Percentiles rank a stretch among this genome's conserved stretches.
These are phyloP conservation scores for Persicaria tinctoria DNA, from an alignment of 148 eudicot species.

Conservation along the genomic window DNA sequence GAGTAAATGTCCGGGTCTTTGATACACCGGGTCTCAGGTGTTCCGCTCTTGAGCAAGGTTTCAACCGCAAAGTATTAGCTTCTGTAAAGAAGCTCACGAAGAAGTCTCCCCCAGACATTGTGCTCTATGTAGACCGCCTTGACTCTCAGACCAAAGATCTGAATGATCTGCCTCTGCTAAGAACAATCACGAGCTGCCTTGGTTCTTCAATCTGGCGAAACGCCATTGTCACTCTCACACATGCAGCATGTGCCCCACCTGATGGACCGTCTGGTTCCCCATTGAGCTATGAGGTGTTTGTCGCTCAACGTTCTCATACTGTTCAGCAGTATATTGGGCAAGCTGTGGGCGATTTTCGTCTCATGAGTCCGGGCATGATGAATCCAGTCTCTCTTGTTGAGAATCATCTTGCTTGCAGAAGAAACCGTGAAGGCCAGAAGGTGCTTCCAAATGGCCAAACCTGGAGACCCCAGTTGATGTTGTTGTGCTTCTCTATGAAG, in stretches of 20 bases:
- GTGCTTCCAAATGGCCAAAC: conserved; percentile 94
- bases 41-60: conserved; percentile 71
- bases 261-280: conserved; percentile 93
- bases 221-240: conserved; percentile 82
- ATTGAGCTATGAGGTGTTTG: conserved; percentile 79
- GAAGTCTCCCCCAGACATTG: conserved; percentile 69
- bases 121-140: conserved; percentile 80
- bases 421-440: conserved; percentile 85
- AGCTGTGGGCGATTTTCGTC: conserved; percentile 81
- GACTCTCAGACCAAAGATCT: conserved; percentile 87
- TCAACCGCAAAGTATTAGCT: conserved; percentile 61
- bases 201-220: conserved; percentile 79
- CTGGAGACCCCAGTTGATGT: conserved; percentile 82
- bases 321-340: conserved; percentile 93
- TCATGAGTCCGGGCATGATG: conserved; percentile 86
- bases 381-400: conserved; percentile 90
- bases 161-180: conserved; percentile 72
- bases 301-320: conserved; percentile 80
- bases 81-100: conserved; percentile 65
- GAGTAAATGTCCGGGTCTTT: conserved; percentile 70
- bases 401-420: conserved; percentile 84
- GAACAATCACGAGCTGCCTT: conserved; percentile 58
- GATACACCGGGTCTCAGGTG: conserved; percentile 89
- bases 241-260: conserved; percentile 92
- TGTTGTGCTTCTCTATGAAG: conserved; percentile 83